Conservation (phyloP, 331 rosid species). For the Pyrus hybrid region DNA sequence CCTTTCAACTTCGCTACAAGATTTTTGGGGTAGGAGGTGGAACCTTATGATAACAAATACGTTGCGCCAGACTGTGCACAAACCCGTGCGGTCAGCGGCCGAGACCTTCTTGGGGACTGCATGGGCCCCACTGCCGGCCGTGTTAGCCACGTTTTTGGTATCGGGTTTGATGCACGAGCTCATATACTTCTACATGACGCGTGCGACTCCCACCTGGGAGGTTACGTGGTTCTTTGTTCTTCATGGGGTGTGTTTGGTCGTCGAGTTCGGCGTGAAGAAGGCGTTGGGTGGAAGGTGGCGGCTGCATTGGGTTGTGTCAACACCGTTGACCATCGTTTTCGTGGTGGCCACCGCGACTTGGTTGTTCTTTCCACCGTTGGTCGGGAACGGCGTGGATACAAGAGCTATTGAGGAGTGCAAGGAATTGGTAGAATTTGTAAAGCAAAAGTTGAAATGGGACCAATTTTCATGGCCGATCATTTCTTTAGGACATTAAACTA, state of each 20-base stretch:
- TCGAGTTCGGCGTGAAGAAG: conserved; percentile 16
- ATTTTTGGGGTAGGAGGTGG: conserved; percentile 33
- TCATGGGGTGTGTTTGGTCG: conserved; percentile 25
- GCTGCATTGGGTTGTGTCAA: conserved; percentile 12
- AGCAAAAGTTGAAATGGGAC: neutral
- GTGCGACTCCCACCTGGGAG: conserved; percentile 25
- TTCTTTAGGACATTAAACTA: neutral
- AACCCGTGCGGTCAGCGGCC: conserved; percentile 9
- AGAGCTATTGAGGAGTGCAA: conserved; percentile 14
- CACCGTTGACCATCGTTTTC: conserved; percentile 19
- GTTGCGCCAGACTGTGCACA: conserved; percentile 11
- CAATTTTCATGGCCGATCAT: neutral
- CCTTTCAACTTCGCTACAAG: conserved; percentile 24
- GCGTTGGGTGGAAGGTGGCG: neutral
- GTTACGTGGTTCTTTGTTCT: conserved; percentile 23
- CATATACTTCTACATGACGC: conserved; percentile 12
- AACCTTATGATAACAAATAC: conserved; percentile 15
- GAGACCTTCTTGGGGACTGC: neutral
- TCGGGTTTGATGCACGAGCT: conserved; percentile 35
- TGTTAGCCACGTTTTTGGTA: conserved; percentile 12
- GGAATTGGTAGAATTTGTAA: neutral
- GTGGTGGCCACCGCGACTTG: conserved; percentile 20
- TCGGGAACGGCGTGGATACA: conserved; percentile 19
- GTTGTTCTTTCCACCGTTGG: conserved; percentile 38
- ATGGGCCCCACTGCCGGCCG: neutral